A percentile compares a stretch with the other conserved stretches of the same genome.
Conservation (phyloP, 2,329 filamentous ascomycete genomes). For the Ilyonectria robusta region DNA sequence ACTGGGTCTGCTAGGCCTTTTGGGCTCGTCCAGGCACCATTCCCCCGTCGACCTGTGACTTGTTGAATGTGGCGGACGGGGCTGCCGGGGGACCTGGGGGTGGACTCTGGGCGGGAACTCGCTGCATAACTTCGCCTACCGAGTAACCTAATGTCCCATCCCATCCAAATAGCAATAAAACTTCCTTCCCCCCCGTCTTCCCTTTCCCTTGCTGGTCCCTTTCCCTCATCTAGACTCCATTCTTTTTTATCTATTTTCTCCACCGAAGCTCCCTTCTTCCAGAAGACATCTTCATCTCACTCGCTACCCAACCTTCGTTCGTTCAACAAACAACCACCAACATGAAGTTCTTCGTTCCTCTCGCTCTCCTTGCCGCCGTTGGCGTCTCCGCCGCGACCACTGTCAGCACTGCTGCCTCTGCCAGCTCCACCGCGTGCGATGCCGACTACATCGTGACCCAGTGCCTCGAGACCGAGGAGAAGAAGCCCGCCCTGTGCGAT, state of each 20-base stretch:
- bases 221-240: neutral
- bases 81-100: neutral
- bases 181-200: conserved; percentile 11
- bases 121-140: conserved; percentile 9
- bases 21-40: neutral
- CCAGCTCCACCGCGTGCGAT: conserved; percentile 53
- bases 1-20: neutral
- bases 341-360: conserved; percentile 63
- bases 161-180: conserved; percentile 16
- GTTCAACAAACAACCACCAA: conserved; percentile 40
- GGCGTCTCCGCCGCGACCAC: conserved; percentile 52
- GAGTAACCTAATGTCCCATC: conserved; percentile 7
- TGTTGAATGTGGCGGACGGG: neutral
- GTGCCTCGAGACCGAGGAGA: conserved; percentile 58
- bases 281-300: neutral
- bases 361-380: conserved; percentile 57
- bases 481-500: conserved; percentile 55
- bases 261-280: neutral
- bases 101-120: neutral
- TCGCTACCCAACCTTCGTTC: conserved; percentile 6
- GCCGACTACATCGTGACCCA: conserved; percentile 64
- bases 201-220: neutral
- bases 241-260: neutral
- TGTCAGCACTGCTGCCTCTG: conserved; percentile 46
- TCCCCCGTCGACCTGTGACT: conserved; percentile 4